Percentiles rank a stretch among this genome's conserved stretches.
These are phyloP conservation scores for Sporisorium graminicola DNA, from an alignment of 1,284 basidiomycete species.

Conservation along the genomic window DNA sequence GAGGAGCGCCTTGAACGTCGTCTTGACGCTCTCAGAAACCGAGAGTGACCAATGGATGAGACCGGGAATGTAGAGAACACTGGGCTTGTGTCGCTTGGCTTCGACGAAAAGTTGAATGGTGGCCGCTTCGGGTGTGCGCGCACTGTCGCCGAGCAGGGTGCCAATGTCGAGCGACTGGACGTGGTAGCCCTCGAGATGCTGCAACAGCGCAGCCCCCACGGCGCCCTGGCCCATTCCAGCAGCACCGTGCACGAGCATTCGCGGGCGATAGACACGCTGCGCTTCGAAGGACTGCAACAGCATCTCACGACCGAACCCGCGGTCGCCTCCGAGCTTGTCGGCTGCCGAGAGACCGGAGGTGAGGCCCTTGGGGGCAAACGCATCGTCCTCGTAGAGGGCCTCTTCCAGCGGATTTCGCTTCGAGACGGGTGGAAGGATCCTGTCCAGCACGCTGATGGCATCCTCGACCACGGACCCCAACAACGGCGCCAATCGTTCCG, in stretches of 20 bases:
- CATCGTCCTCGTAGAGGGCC: conserved; percentile 78
- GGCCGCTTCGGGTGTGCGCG: conserved; percentile 87
- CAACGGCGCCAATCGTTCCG: conserved; percentile 85
- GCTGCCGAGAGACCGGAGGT: conserved; percentile 32
- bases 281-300: conserved; percentile 83
- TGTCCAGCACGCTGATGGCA: conserved; percentile 78
- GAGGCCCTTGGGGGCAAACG: conserved; percentile 75
- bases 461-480: conserved; percentile 79
- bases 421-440: conserved; percentile 70
- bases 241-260: conserved; percentile 85
- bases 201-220: conserved; percentile 88
- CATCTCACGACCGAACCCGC: conserved; percentile 66
- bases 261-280: conserved; percentile 88
- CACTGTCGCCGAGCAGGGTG: conserved; percentile 87
- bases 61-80: conserved; percentile 93
- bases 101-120: conserved; percentile 97
- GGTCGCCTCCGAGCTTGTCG: conserved; percentile 52
- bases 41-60: conserved; percentile 87
- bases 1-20: conserved; percentile 88
- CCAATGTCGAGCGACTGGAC: conserved; percentile 93
- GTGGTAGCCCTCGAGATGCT: conserved; percentile 95
- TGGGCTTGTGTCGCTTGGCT: conserved; percentile 96
- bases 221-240: conserved; percentile 90
- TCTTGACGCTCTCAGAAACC: conserved; percentile 84
- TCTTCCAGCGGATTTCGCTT: conserved; percentile 80